Evolutionary conservation across 495 filamentous ascomycete species (phyloP), one percentile per base, ranked within the genome.

Genomic region (Penicillium verhagenii): DNA sequence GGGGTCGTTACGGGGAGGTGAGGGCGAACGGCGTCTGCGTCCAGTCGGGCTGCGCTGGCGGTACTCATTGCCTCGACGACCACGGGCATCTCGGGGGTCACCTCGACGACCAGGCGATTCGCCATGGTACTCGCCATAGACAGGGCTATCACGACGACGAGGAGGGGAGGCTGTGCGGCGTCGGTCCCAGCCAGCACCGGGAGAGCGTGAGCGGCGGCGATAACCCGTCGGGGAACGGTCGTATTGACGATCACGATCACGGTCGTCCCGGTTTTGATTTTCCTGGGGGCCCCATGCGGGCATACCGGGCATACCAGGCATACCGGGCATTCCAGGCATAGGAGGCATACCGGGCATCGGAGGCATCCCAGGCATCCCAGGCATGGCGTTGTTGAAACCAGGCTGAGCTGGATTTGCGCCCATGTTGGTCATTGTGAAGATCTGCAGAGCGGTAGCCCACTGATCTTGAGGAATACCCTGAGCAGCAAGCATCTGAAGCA

Each of bases 21-120:
- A 84, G 20, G 86, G 80, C 54, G 83, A 87, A 53, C 81, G 83
- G 52, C 77, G 82, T 60, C 82, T 82, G 46, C 85, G 83, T 38
- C 73, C 77, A 24, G 74, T 72, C 43, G 92, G 92, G 52, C 89
- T 94, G 59, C 92, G 89, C 68, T 96, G 90, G 45, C 92, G 88
- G 72, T 91, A 96, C 11, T 89, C 86, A 53, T 79, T 74, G 47
- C 61, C 47, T 46, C 77, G 72, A 49, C 77, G 76, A 21, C 84
- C 74, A 67, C 82, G 82, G 42, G 78, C 72, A 47, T 78, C 75
- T 33, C 80, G 79, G 47, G 80, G 82, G 59, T 86, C 86, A 43
- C 79, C 76, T 21, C 82, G 80, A 47, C 82, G 82, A 33, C 80
- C 75, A 38, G 81, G 84, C 2, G 83, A 84, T 20, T 83, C 83